phyloP scores from a whole-genome alignment of 208 protist species.

The Trichomonas vaginalis region DNA sequence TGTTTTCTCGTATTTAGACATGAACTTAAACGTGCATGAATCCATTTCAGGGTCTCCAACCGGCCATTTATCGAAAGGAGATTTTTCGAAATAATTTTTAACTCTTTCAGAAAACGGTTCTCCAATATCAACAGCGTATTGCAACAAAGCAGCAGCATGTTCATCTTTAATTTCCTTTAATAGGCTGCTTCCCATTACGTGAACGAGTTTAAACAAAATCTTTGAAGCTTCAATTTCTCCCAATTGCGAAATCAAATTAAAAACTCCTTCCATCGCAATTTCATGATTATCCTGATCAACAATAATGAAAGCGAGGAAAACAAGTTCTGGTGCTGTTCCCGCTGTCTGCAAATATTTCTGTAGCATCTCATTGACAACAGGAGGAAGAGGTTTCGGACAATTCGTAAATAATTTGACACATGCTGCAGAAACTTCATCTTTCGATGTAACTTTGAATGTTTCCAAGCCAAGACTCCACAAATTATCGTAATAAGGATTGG shows the following conservation, averaged over 20 bases:
- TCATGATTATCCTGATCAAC: background rate
- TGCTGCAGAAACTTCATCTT: background rate
- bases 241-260: background rate
- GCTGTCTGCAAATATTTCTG: background rate
- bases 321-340: background rate
- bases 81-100: background rate
- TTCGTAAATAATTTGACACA: background rate
- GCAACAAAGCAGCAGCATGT: background rate
- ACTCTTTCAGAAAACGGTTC: background rate
- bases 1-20: background rate
- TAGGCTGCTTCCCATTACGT: background rate
- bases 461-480: background rate
- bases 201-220: background rate
- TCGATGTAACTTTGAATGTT: background rate
- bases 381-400: background rate
- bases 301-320: background rate
- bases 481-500: background rate
- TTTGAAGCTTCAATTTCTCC: background rate
- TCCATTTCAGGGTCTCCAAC: background rate
- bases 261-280: background rate
- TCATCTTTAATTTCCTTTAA: background rate
- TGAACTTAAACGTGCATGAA: background rate
- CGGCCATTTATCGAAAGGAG: background rate
- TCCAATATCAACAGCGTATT: background rate
- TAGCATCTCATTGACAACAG: background rate